Evolutionary conservation across 306 rosid species (phyloP).

Genomic region (Phaseolus lunatus): DNA sequence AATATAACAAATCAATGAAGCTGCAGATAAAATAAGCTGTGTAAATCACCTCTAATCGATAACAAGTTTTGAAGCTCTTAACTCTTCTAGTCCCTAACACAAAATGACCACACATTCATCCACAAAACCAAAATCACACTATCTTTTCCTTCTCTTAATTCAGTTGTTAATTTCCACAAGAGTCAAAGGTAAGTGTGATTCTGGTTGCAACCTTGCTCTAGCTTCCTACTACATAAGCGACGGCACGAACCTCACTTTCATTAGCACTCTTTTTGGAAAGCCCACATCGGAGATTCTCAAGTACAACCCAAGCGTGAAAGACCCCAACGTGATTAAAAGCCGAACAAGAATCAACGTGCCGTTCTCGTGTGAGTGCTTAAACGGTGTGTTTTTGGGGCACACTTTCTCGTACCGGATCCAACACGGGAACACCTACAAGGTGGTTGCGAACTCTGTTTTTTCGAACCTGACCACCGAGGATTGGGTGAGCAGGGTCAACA

Average conservation of each 20-base stretch:
- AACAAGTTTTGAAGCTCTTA: background rate
- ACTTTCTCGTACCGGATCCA: conserved; percentile 56
- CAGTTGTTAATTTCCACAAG: conserved; percentile 14
- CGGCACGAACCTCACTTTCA: conserved; percentile 56
- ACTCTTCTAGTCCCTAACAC: conserved; percentile 5
- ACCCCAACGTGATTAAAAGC: conserved; percentile 3
- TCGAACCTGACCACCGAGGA: conserved; percentile 59
- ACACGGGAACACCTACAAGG: conserved; percentile 42
- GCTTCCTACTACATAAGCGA: conserved; percentile 59
- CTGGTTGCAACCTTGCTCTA: conserved; percentile 63
- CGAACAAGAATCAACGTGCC: conserved; percentile 57
- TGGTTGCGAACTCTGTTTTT: conserved; percentile 42
- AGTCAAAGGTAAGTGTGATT: conserved; percentile 53
- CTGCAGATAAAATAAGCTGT: background rate
- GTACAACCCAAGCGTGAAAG: conserved; percentile 51
- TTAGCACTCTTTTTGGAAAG: conserved; percentile 54
- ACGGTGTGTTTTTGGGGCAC: conserved; percentile 59
- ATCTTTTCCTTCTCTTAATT: conserved; percentile 8
- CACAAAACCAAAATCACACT: background rate
- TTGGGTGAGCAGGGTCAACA: conserved; percentile 57
- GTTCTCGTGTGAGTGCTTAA: conserved; percentile 67
- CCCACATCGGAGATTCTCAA: conserved; percentile 49
- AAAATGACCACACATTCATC: conserved; percentile 43
- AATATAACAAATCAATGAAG: background rate
- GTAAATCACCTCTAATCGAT: conserved; percentile 36